These are phyloP conservation scores for Breynia disticha DNA, from an alignment of 441 rosid species.

Conservation along the genomic window DNA sequence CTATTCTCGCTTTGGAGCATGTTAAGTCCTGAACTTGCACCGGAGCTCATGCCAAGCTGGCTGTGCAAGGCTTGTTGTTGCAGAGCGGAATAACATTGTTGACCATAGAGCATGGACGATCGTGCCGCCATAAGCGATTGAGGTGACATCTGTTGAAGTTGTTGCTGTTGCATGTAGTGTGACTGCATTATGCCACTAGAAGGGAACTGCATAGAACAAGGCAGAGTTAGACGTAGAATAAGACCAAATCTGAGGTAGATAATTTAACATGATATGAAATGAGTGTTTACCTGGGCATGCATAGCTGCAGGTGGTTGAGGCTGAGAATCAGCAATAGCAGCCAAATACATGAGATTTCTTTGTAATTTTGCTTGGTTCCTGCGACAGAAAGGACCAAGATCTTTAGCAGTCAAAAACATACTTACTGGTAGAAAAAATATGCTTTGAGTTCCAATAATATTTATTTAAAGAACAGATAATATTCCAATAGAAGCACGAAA, in stretches of 20 bases:
- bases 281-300: conserved; percentile 63
- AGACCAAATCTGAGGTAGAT: too few relatives aligned
- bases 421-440: too few relatives aligned
- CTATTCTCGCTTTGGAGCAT: conserved; percentile 62
- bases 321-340: conserved; percentile 97
- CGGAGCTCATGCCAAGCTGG: conserved; percentile 89
- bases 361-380: conserved; percentile 97
- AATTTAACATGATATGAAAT: not conserved
- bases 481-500: too few relatives aligned
- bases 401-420: too few relatives aligned
- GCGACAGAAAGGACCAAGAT: conserved; percentile 19
- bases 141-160: conserved; percentile 78
- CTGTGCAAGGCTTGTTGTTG: conserved; percentile 80
- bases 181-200: conserved; percentile 63
- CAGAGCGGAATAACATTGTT: conserved; percentile 67
- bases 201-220: conserved; percentile 38
- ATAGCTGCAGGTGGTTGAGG: conserved; percentile 61
- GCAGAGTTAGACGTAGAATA: too few relatives aligned
- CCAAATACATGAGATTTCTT: conserved; percentile 92
- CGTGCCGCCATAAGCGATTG: conserved; percentile 92
- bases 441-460: too few relatives aligned
- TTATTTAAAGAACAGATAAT: too few relatives aligned
- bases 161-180: conserved; percentile 84
- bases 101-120: conserved; percentile 79
- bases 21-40: conserved; percentile 71